Evolutionary conservation across 306 rosid genomes (phyloP).

Genomic region (Acacia confusa): DNA sequence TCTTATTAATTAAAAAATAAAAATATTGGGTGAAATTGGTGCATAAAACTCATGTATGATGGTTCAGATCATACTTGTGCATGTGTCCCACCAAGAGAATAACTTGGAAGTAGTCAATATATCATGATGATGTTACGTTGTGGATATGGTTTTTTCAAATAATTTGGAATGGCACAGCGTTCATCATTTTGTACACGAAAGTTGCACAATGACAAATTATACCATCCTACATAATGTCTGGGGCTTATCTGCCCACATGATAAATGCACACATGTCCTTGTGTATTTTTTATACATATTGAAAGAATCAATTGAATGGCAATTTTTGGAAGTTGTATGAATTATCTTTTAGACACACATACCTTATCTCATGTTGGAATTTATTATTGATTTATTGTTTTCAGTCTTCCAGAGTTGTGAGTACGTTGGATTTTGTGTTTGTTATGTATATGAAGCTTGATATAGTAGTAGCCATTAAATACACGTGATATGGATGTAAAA

Average conservation of each 20-base stretch:
- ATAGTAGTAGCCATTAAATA: neutral
- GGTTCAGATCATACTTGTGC: neutral
- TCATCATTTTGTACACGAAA: neutral
- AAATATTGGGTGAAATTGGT: neutral
- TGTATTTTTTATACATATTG: neutral
- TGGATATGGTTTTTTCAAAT: neutral
- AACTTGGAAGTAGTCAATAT: slow-evolving; percentile 1
- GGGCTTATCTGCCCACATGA: neutral
- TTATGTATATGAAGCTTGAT: neutral
- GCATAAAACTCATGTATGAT: neutral
- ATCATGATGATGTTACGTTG: neutral
- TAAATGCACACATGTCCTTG: neutral
- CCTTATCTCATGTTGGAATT: neutral
- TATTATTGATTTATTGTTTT: neutral
- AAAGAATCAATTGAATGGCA: neutral
- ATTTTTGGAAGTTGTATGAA: neutral
- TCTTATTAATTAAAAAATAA: neutral
- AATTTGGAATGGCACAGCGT: neutral
- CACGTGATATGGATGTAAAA: slow-evolving; percentile 5
- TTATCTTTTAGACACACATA: neutral
- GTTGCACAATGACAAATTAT: neutral
- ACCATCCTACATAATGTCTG: neutral
- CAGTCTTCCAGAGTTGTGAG: neutral
- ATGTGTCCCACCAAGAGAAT: neutral
- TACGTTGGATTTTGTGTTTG: neutral